These are phyloP conservation scores for Phytophthora meadii DNA, from an alignment of 352 stramenopile species.

Conservation along the genomic window DNA sequence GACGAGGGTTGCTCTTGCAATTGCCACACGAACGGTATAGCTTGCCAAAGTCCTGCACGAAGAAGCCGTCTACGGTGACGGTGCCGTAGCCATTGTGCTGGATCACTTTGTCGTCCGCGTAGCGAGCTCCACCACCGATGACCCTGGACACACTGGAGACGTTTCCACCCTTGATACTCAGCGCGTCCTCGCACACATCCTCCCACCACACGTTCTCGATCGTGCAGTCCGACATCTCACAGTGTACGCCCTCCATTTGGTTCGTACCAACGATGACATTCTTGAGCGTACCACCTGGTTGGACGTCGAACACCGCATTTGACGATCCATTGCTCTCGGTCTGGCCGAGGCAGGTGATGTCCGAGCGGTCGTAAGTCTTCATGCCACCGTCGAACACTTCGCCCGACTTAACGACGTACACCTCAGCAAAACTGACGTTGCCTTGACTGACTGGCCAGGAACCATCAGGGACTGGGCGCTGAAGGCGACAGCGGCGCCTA, in stretches of 20 bases:
- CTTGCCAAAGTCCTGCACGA: slow-evolving; percentile 29
- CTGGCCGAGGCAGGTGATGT: not conserved
- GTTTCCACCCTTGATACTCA: slow-evolving; percentile 1
- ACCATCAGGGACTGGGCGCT: not conserved
- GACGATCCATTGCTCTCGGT: not conserved
- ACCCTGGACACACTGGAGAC: slow-evolving; percentile 32
- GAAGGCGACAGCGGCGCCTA: not conserved
- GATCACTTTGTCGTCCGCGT: slow-evolving; percentile 57
- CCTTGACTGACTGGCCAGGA: not conserved
- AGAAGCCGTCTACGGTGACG: slow-evolving; percentile 19
- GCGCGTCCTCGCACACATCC: not conserved
- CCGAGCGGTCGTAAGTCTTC: not conserved
- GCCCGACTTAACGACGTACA: not conserved
- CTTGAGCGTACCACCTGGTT: not conserved
- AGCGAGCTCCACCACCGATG: slow-evolving; percentile 45
- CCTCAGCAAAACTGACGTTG: not conserved
- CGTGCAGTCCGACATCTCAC: not conserved
- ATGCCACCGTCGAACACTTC: not conserved
- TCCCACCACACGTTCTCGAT: slow-evolving; percentile 3
- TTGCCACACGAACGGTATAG: slow-evolving; percentile 44
- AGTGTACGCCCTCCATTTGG: slow-evolving; percentile 1
- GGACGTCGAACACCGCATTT: not conserved
- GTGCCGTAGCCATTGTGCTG: slow-evolving; percentile 29
- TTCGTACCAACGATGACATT: not conserved
- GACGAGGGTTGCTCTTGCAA: slow-evolving; percentile 41